Base-by-base conservation (phyloP, 1,284 basidiomycete species). In the Trichosporon sp. region DNA sequence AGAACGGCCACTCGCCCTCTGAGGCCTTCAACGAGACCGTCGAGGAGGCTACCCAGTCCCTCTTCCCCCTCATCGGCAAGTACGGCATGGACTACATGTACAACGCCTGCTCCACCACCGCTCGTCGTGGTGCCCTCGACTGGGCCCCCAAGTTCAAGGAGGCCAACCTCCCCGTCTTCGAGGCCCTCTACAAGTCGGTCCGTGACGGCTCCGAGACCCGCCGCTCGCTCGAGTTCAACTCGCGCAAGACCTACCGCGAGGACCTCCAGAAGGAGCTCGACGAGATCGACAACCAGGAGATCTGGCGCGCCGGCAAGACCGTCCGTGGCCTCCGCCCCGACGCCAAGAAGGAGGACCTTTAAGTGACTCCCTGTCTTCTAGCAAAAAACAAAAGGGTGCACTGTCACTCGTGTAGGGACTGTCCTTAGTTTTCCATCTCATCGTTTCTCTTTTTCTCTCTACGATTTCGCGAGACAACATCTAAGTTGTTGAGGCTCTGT, bases 61-160 rank as follows among this genome's bases (percentile, higher is more conserved):
- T 99, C 77, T 98, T 94, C 89, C 96, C 97, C 73, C 87, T 99
- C 82, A 94, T 99, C 79, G 96, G 96, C 79, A 90, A 92, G 82
- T 92, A 97, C 84, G 94, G 93, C 76, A 98, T 98, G 97, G 96
- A 99, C 87, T 98, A 98, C 90, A 98, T 98, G 96, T 98, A 91
- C 89, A 91, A 92, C 81, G 95, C 96, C 65, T 99, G 97, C 88
- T 99, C 97, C 51, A 99, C 96, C 76, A 99, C 97, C 68, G 97
- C 97, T 71, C 95, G 96, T 79, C 95, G 96, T 76, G 97, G 96
- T 82, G 96, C 96, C 64, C 91, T 97, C 75, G 97, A 99, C 89
- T 99, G 97, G 97, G 96, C 96, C n/a, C 96, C 96, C 78, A 87
- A 94, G 84, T 98, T 98, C 85, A 93, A 98, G 86, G 85, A 82